These are phyloP conservation scores for Mortierella sp. DNA, from an alignment of 371 early-diverging fungal genomes.

Conservation along the genomic window DNA sequence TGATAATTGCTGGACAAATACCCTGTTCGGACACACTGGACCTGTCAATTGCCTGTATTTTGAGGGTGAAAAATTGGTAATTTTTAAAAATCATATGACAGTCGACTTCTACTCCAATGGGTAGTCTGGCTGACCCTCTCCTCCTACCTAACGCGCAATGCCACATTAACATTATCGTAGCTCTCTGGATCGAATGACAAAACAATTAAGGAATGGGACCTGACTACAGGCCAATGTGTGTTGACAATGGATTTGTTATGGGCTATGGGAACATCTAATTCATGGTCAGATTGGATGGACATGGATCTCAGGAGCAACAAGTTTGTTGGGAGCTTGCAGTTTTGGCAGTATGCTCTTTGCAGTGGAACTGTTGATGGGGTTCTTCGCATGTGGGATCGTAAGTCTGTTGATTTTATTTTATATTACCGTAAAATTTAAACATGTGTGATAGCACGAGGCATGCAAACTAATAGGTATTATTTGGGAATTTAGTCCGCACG, in stretches of 20 bases:
- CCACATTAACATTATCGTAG: constrained; percentile 19
- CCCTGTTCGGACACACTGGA: constrained; percentile 67
- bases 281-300: constrained; percentile 46
- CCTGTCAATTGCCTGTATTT: constrained; percentile 67
- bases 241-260: constrained; percentile 77
- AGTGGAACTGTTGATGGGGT: constrained; percentile 90
- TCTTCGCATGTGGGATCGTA: constrained; percentile 90
- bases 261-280: constrained; percentile 62
- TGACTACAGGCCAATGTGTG: constrained; percentile 79
- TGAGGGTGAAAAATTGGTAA: constrained; percentile 61
- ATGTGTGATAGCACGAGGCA: background rate
- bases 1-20: constrained; percentile 58
- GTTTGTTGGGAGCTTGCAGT: constrained; percentile 82
- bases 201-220: constrained; percentile 92
- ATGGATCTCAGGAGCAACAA: constrained; percentile 56
- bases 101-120: background rate
- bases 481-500: constrained; percentile 69
- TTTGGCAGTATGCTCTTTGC: constrained; percentile 84
- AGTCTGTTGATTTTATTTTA: constrained; percentile 33
- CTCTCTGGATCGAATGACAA: constrained; percentile 91
- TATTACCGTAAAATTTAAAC: background rate
- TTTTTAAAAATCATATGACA: background rate
- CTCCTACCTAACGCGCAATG: background rate
- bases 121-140: background rate
- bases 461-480: background rate